Conservation (phyloP, 1,284 basidiomycete genomes). For the Boletus calvinii region DNA sequence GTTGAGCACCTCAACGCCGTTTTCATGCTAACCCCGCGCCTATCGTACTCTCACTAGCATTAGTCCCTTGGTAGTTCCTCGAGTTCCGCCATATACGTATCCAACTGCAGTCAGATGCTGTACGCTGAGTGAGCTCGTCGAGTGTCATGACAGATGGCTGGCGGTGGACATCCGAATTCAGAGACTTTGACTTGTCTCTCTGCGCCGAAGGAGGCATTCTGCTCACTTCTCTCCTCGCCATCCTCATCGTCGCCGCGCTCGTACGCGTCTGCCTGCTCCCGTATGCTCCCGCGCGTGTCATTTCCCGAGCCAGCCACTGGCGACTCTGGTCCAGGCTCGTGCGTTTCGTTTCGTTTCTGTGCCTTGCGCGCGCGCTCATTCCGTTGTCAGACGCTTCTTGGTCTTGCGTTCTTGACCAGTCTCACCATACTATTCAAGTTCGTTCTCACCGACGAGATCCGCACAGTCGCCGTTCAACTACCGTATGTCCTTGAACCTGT, state of each 20-base stretch:
- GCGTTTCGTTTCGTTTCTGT: not conserved
- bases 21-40: too few relatives aligned
- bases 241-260: conserved; percentile 47
- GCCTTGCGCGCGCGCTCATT: conserved; percentile 1
- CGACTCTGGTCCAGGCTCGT: conserved; percentile 65
- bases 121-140: conserved; percentile 34
- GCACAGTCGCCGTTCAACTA: conserved; percentile 46
- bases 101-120: too few relatives aligned
- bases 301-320: conserved; percentile 44
- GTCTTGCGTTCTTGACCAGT: conserved; percentile 43
- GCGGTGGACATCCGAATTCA: conserved; percentile 54
- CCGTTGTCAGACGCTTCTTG: conserved; percentile 44
- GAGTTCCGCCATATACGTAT: too few relatives aligned
- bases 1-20: too few relatives aligned
- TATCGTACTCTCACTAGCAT: too few relatives aligned
- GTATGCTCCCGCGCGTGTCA: conserved; percentile 26
- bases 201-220: conserved; percentile 83
- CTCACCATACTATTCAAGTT: conserved; percentile 36
- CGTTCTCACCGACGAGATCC: conserved; percentile 34
- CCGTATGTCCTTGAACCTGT: conserved; percentile 61
- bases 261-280: conserved; percentile 38
- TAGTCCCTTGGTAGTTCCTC: too few relatives aligned
- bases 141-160: conserved; percentile 61
- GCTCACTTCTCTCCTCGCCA: conserved; percentile 49
- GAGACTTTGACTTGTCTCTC: conserved; percentile 77